Evolutionary conservation across 805 yeast genomes (phyloP).

Genomic region (Myxozyma sirexii): DNA sequence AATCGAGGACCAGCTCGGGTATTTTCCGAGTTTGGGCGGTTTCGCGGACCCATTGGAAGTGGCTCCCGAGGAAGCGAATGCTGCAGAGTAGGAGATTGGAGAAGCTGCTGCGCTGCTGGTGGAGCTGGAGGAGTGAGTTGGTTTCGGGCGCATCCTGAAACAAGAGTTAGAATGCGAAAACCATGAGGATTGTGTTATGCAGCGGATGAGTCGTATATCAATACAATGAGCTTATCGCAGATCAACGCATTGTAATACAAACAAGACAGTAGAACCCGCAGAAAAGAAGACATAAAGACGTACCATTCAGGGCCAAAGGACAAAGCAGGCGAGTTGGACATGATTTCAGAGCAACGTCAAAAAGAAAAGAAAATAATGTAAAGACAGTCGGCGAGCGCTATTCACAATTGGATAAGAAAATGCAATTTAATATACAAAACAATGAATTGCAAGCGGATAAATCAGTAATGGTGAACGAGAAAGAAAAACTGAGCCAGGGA

Average conservation of each 20-base stretch:
- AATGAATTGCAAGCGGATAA: too few relatives aligned
- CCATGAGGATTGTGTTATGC: too few relatives aligned
- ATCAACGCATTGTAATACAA: not conserved
- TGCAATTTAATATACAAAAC: not conserved
- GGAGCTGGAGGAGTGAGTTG: conserved; percentile 4
- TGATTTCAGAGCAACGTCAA: conserved; percentile 4
- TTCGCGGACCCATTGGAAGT: not conserved
- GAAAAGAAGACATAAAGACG: conserved; percentile 16
- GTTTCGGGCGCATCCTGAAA: conserved; percentile 27
- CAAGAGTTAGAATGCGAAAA: not conserved
- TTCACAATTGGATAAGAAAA: not conserved
- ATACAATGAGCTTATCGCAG: not conserved
- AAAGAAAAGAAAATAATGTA: not conserved
- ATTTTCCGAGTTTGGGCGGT: conserved; percentile 11
- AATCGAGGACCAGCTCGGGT: conserved; percentile 17
- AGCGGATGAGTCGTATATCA: too few relatives aligned
- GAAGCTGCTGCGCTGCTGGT: conserved; percentile 4
- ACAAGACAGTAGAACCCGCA: not conserved
- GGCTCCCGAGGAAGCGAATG: not conserved
- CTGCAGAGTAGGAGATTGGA: not conserved
- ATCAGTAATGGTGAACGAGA: too few relatives aligned
- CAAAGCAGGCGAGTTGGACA: conserved; percentile 40
- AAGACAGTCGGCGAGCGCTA: too few relatives aligned
- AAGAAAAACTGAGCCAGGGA: not conserved
- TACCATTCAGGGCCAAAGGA: conserved; percentile 43